A percentile compares a stretch with the other conserved stretches of the same genome.
Evolutionary conservation across 2,329 filamentous ascomycete species (phyloP).

Genomic region (Proliferodiscus dingleyae): DNA sequence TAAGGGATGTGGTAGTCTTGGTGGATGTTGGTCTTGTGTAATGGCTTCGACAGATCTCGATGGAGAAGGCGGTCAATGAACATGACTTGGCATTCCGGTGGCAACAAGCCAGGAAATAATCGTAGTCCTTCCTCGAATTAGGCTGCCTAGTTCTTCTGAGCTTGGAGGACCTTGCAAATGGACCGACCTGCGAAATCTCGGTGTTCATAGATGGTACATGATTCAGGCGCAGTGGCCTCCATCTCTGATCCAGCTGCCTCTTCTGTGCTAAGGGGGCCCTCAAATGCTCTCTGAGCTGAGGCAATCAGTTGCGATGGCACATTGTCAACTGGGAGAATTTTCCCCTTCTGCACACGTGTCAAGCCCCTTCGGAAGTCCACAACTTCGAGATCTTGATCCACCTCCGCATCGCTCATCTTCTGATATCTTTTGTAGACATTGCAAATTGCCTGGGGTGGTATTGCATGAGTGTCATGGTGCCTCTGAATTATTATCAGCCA

Average conservation of each 20-base stretch:
- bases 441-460: slow-evolving; percentile 30
- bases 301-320: slow-evolving; percentile 23
- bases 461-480: slow-evolving; percentile 30
- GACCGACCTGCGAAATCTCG: slow-evolving; percentile 27
- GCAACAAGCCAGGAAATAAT: slow-evolving; percentile 70
- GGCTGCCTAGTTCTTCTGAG: neutral
- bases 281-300: slow-evolving; percentile 19
- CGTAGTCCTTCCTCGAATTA: slow-evolving; percentile 42
- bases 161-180: neutral
- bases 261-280: slow-evolving; percentile 2
- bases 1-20: slow-evolving; percentile 72
- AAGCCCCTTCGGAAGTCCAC: slow-evolving; percentile 29
- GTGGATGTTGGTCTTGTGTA: slow-evolving; percentile 83
- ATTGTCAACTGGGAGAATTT: slow-evolving; percentile 18
- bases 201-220: slow-evolving; percentile 29
- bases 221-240: slow-evolving; percentile 6
- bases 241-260: neutral
- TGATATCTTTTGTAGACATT: slow-evolving; percentile 32
- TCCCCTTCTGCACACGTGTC: slow-evolving; percentile 23
- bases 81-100: slow-evolving; percentile 61
- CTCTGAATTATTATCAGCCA: slow-evolving; percentile 5
- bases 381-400: slow-evolving; percentile 26
- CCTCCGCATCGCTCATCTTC: slow-evolving; percentile 22
- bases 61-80: slow-evolving; percentile 74
- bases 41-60: slow-evolving; percentile 65